These are phyloP conservation scores for Coprinopsis cinerea DNA, from an alignment of 768 basidiomycete genomes.

Conservation along the genomic window DNA sequence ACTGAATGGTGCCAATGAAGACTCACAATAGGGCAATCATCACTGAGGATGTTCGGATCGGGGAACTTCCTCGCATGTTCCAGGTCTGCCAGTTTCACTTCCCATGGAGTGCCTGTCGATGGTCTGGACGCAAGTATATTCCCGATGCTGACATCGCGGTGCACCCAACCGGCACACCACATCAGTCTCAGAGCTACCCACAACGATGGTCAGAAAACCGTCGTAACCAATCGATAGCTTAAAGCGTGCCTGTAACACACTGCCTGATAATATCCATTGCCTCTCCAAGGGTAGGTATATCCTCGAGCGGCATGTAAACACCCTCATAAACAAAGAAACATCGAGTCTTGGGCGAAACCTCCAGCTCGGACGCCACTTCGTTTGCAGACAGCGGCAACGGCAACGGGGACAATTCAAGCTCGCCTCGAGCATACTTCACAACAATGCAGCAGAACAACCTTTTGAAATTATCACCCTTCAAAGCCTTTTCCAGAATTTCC, in stretches of 20 bases:
- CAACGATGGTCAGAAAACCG: not conserved
- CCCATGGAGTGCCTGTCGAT: not conserved
- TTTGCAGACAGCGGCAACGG: not conserved
- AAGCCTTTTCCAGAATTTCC: not conserved
- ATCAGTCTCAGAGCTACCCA: conserved; percentile 11
- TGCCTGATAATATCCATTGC: not conserved
- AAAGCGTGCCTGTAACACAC: not conserved
- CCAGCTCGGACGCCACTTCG: not conserved
- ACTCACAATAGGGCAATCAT: not conserved
- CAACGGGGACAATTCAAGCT: not conserved
- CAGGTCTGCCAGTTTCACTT: conserved; percentile 5
- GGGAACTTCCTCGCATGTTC: not conserved
- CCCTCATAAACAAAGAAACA: not conserved
- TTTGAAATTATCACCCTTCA: not conserved
- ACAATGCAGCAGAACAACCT: not conserved
- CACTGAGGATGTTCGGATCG: too few species aligned
- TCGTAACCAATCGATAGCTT: not conserved
- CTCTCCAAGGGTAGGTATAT: not conserved
- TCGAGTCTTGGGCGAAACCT: too few species aligned
- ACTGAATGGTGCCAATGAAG: not conserved
- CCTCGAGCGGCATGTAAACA: not conserved
- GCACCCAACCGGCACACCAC: too few species aligned
- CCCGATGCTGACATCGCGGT: conserved; percentile 13
- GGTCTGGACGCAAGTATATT: conserved; percentile 8
- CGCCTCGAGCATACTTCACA: not conserved